Conservation (phyloP, 164 flowering plant species). For the Tetrastigma voinierianum region DNA sequence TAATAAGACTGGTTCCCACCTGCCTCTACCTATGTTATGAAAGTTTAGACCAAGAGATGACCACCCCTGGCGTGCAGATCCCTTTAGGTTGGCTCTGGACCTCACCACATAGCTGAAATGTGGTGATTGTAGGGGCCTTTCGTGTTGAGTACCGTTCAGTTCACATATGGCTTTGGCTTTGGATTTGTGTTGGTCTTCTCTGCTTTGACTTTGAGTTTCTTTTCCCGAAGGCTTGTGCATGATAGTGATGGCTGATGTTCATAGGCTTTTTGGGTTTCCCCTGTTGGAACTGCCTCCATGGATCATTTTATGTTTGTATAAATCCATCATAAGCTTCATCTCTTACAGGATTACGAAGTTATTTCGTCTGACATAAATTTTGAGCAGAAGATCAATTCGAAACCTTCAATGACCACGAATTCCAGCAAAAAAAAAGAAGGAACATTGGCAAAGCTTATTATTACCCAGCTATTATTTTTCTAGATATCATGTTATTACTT, state of each 20-base stretch:
- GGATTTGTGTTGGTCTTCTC: not conserved
- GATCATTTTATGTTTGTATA: constrained; percentile 17
- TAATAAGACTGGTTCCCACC: constrained; percentile 20
- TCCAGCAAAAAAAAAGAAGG: too few species aligned
- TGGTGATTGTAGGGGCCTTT: not conserved
- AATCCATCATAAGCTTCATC: constrained; percentile 17
- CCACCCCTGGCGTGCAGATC: constrained; percentile 22
- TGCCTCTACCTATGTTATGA: constrained; percentile 21
- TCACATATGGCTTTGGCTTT: not conserved
- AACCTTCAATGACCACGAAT: too few species aligned
- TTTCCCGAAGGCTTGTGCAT: not conserved
- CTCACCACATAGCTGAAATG: not conserved
- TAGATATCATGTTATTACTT: too few species aligned
- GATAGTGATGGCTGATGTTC: not conserved
- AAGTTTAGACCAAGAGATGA: constrained; percentile 25
- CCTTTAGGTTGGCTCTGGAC: not conserved
- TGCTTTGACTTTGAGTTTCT: not conserved
- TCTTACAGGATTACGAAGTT: constrained; percentile 7
- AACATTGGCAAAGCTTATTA: not conserved
- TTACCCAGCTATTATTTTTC: too few species aligned
- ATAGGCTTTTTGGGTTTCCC: too few species aligned
- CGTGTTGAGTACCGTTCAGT: not conserved
- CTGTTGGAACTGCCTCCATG: not conserved
- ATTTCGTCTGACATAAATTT: not conserved
- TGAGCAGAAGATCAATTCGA: not conserved